A percentile compares a stretch with the other conserved stretches of the same genome.
Conservation (phyloP, 2,329 filamentous ascomycete genomes). For the Paraphoma sp. region DNA sequence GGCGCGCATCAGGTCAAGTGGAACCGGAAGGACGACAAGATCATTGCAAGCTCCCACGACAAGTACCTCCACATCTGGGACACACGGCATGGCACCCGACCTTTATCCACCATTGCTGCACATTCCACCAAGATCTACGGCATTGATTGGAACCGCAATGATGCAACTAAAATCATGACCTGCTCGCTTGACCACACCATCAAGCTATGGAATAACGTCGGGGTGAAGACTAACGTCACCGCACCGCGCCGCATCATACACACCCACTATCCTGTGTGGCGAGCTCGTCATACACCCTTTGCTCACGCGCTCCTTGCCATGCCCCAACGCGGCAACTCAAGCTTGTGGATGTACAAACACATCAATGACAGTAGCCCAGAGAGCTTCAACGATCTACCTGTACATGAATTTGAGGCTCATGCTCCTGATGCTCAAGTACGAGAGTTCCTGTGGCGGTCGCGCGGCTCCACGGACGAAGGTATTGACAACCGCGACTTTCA, state of each 20-base stretch:
- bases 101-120: conserved; percentile 83
- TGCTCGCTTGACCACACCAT: conserved; percentile 92
- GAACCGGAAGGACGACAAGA: conserved; percentile 84
- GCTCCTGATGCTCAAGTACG: conserved; percentile 69
- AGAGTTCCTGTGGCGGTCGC: conserved; percentile 87
- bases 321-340: conserved; percentile 86
- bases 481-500: conserved; percentile 89
- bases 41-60: conserved; percentile 90
- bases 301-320: conserved; percentile 85
- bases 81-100: conserved; percentile 76
- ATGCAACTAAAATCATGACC: conserved; percentile 75
- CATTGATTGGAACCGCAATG: conserved; percentile 88
- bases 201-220: conserved; percentile 87
- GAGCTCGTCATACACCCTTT: conserved; percentile 90
- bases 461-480: conserved; percentile 70
- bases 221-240: conserved; percentile 56
- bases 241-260: conserved; percentile 67
- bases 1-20: conserved; percentile 96
- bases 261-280: conserved; percentile 87
- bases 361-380: conserved; percentile 50
- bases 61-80: conserved; percentile 90
- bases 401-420: conserved; percentile 61
- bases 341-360: conserved; percentile 84
- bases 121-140: conserved; percentile 95
- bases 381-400: conserved; percentile 36